Evolutionary conservation across 495 filamentous ascomycete species (phyloP).

Genomic region (Hypoxylon lienhwacheense): DNA sequence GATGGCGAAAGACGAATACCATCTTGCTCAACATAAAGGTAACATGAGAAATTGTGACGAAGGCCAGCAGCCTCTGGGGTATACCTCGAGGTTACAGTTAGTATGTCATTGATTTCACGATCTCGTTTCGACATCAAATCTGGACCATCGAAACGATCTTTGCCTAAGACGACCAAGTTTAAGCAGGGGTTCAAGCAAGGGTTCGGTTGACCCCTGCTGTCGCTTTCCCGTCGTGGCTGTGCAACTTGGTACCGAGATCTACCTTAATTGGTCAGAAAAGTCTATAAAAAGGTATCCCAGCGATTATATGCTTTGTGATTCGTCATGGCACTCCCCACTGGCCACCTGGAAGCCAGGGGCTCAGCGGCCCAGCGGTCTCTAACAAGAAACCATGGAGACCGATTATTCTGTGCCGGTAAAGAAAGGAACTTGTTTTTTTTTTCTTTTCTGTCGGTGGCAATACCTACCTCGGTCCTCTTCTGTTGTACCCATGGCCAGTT

Average conservation of each 20-base stretch:
- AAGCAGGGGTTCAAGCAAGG: neutral
- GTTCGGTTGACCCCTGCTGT: constrained; percentile 7
- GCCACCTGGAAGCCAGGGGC: constrained; percentile 2
- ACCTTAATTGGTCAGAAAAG: constrained; percentile 32
- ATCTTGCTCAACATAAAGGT: neutral
- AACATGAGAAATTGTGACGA: constrained; percentile 9
- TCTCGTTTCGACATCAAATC: constrained; percentile 11
- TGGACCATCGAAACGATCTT: constrained; percentile 15
- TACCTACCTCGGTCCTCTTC: neutral
- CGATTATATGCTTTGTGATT: constrained; percentile 33
- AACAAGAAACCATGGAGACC: constrained; percentile 11
- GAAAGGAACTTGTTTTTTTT: constrained; percentile 16
- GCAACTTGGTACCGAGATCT: constrained; percentile 17
- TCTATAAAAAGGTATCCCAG: constrained; percentile 37
- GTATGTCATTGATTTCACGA: constrained; percentile 27
- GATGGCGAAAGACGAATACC: neutral
- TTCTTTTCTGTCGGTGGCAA: constrained; percentile 23
- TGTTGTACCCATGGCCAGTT: neutral
- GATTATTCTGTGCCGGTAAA: constrained; percentile 13
- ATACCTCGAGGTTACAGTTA: constrained; percentile 9
- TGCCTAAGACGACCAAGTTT: constrained; percentile 8
- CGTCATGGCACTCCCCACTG: constrained; percentile 23
- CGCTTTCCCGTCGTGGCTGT: constrained; percentile 28
- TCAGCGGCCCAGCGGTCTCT: constrained; percentile 11
- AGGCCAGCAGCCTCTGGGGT: constrained; percentile 10